Evolutionary conservation across 495 filamentous ascomycete species (phyloP).

Genomic region (Lasiosphaeriaceae sp.): DNA sequence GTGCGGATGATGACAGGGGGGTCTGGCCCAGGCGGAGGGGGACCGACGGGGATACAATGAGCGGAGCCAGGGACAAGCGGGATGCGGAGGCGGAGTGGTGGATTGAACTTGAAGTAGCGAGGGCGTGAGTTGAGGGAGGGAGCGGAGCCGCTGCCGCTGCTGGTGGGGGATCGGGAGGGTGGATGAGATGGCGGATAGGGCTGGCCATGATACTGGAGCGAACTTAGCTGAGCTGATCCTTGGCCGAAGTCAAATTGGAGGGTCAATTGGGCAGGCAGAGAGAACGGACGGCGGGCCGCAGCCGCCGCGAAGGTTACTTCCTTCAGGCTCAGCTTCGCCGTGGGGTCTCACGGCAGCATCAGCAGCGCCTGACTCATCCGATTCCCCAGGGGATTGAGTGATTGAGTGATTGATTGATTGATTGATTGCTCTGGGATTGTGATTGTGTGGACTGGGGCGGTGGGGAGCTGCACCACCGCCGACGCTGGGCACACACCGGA

Average conservation of each 20-base stretch:
- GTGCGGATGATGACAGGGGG: neutral
- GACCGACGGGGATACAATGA: slow-evolving; percentile 2
- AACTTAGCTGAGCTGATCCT: too few relatives aligned
- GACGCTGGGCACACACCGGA: neutral
- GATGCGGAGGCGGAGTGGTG: slow-evolving; percentile 10
- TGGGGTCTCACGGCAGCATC: too few relatives aligned
- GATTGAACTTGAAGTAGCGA: neutral
- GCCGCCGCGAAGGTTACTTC: too few relatives aligned
- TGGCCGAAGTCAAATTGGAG: too few relatives aligned
- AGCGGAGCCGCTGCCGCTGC: neutral
- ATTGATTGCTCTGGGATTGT: too few relatives aligned
- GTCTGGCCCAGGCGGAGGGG: slow-evolving; percentile 1
- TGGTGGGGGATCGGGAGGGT: slow-evolving; percentile 13
- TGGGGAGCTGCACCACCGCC: neutral
- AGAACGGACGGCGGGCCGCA: too few relatives aligned
- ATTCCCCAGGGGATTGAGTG: too few relatives aligned
- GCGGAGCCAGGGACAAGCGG: slow-evolving; percentile 4
- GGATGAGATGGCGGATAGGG: slow-evolving; percentile 25
- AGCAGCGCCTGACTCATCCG: too few relatives aligned
- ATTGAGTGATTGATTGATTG: too few relatives aligned
- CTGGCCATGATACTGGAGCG: slow-evolving; percentile 28
- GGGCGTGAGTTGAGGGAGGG: neutral
- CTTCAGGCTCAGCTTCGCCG: too few relatives aligned
- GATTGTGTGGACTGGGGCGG: neutral
- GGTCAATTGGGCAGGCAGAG: too few relatives aligned